Evolutionary conservation across 208 protist genomes (phyloP), one percentile per base, ranked within the genome.

Genomic region (Blastocrithidia nonstop): DNA sequence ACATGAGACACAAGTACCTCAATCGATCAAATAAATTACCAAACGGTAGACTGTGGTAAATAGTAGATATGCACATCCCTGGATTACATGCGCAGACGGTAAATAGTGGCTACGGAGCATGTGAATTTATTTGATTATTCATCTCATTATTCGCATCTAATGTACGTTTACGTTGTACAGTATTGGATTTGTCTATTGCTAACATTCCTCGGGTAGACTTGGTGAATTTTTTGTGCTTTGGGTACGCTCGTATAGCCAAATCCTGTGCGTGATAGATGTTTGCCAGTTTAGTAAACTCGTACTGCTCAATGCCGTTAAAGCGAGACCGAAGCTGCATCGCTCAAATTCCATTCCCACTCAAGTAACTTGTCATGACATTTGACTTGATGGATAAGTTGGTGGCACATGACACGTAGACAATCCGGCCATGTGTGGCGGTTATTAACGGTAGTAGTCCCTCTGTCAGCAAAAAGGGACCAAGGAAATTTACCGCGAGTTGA

Each of bases 201-300:
- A 21, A 8, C 38, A 20, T 24, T 26, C 4, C 4, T 2, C 6
- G 23, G 7, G 3, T 37, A 22, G 40, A 16, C n/a, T n/a, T n/a
- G n/a, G n/a, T n/a, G n/a, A n/a, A n/a, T n/a, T n/a, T n/a, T n/a
- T n/a, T n/a, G n/a, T n/a, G n/a, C n/a, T n/a, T n/a, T n/a, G n/a
- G n/a, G n/a, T n/a, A n/a, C n/a, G 75, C 70, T 22, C 75, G 59
- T n/a, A 66, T 22, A 15, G 81, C 81, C 24, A 86, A 63, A 32
- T 86, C 66, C 58, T 86, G 75, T 7, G 76, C 71, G 57, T 83
- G 72, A 25, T 82, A 84, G 29, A 86, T 85, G 43, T 72, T 81
- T n/a, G 72, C 72, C 6, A 86, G 72, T 59, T 89, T 85, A 35
- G 80, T 84, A 47, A 89, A 75, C 16, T 73, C 80, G 52, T 86